A percentile compares a stretch with the other conserved stretches of the same genome.
Evolutionary conservation across 441 rosid species (phyloP).

Genomic region (Gossypium davidsonii): DNA sequence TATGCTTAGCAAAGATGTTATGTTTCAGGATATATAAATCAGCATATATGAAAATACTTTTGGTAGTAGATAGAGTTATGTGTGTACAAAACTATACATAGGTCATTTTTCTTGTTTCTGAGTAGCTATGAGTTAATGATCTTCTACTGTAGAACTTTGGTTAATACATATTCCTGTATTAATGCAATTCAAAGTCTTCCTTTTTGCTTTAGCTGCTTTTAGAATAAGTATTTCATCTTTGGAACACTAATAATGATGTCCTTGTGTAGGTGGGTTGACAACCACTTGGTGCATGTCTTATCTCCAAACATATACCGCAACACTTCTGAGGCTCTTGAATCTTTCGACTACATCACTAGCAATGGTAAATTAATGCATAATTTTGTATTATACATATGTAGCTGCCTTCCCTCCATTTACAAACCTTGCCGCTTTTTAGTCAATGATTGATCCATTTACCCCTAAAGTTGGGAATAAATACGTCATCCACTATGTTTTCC

Average conservation of each 20-base stretch:
- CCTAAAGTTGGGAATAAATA: neutral
- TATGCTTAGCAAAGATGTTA: neutral
- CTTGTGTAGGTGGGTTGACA: constrained; percentile 62
- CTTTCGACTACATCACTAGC: constrained; percentile 61
- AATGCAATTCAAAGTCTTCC: neutral
- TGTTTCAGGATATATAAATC: neutral
- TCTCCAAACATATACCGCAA: constrained; percentile 67
- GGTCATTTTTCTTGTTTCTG: neutral
- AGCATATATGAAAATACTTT: neutral
- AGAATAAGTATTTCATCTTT: neutral
- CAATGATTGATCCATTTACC: neutral
- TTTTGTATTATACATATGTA: neutral
- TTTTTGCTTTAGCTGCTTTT: constrained; percentile 3
- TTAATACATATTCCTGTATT: neutral
- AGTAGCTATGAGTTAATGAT: neutral
- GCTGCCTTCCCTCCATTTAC: neutral
- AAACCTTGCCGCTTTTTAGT: neutral
- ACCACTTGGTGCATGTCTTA: constrained; percentile 65
- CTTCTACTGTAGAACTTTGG: neutral
- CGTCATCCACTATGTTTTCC: neutral
- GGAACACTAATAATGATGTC: constrained; percentile 10
- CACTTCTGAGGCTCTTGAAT: constrained; percentile 62
- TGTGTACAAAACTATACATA: neutral
- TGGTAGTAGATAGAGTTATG: neutral
- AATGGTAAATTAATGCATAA: constrained; percentile 38